Evolutionary conservation across 2,329 filamentous ascomycete species (phyloP), one percentile per base, ranked within the genome.

Genomic region (Botryotinia narcissicola): DNA sequence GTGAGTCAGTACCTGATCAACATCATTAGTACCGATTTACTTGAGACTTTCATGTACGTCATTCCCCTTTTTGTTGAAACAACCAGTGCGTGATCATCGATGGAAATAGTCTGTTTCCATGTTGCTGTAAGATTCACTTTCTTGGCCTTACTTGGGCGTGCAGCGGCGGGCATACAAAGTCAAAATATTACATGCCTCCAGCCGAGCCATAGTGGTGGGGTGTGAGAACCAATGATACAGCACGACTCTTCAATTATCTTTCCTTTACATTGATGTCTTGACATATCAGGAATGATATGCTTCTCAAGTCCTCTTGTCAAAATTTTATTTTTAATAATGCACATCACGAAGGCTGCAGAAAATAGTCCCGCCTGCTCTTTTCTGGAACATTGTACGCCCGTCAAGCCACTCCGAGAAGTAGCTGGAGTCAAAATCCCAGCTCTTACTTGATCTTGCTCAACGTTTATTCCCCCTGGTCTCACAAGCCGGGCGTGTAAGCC

Each of bases 1-100:
- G 46, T 67, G 46, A n/a, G 25, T 68, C 48, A 68, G 48, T 68
- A 68, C 66, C 66, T 68, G 66, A 68, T 54, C 35, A 68, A 42
- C 48, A 57, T 32, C 66, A 5, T 32, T 32, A 68, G 35, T 16
- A 68, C 54, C 48, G 35, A 22, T 57, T 54, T 54, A 42, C 35
- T 68, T 57, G 46, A 68, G 35, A 40, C 25, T 68, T 35, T 29
- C 25, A 57, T 68, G 66, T 57, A 42, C 48, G 48, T 57, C 66
- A 68, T 68, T 29, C 37, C 37, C 37, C 35, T 29, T 40, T 54
- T 20, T 18, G 14, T 68, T 54, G 66, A 42, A 29, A 42, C 48
- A 18, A 25, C 66, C 54, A 40, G 64, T 67, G 32, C 22, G 46
- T 54, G 46, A 67, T 67, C 46, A 32, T 40, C 64, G 64, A 67